phyloP scores from a whole-genome alignment of 331 rosid genomes.

The Prunus yedoensis region DNA sequence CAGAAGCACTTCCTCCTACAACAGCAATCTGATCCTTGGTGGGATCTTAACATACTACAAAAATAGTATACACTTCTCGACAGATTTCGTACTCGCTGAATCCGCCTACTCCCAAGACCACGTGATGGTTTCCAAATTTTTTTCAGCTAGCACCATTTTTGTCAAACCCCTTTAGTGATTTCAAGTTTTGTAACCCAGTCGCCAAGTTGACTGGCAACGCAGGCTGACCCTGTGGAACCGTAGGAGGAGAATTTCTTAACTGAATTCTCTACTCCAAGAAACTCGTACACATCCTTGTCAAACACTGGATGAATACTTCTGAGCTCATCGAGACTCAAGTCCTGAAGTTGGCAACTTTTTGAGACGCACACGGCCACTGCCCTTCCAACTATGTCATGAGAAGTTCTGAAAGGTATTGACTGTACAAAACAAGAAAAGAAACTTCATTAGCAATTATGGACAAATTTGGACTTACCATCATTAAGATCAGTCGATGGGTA shows the following conservation, averaged over 20 bases:
- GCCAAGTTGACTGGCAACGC: slow-evolving; percentile 68
- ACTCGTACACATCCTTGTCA: slow-evolving; percentile 78
- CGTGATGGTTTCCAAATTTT: no score
- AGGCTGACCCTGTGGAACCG: slow-evolving; percentile 86
- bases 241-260: slow-evolving; percentile 78
- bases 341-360: slow-evolving; percentile 66
- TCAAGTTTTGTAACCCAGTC: slow-evolving; percentile 66
- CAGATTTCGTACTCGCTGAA: no score
- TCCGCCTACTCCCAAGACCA: no score
- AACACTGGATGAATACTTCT: slow-evolving; percentile 54
- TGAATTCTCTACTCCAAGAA: slow-evolving; percentile 81
- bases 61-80: no score
- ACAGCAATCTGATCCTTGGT: no score
- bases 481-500: no score
- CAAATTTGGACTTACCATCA: no score
- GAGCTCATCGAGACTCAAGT: slow-evolving; percentile 70
- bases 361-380: slow-evolving; percentile 72
- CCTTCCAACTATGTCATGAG: slow-evolving; percentile 90
- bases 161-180: slow-evolving; percentile 22
- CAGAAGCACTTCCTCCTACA: no score
- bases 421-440: slow-evolving; percentile 28
- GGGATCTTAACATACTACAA: no score
- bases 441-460: not conserved
- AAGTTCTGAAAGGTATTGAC: slow-evolving; percentile 93
- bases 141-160: not conserved